phyloP scores from a whole-genome alignment of 1,284 basidiomycete species.

The Irpex lacteus region DNA sequence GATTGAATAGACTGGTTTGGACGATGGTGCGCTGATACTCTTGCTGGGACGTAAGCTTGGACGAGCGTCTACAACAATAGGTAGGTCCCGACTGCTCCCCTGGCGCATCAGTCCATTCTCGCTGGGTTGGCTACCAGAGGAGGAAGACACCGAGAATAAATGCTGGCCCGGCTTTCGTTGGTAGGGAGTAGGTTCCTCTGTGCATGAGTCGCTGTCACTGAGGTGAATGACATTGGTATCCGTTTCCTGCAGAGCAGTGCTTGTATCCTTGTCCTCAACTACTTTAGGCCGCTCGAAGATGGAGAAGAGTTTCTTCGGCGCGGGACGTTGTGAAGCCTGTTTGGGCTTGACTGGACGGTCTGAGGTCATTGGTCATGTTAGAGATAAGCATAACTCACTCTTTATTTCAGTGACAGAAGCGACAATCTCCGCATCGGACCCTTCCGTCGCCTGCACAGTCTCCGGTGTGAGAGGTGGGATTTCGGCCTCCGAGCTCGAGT shows the following conservation, averaged over 20 bases:
- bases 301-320: slow-evolving; percentile 12
- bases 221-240: slow-evolving; percentile 3
- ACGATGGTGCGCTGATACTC: slow-evolving; percentile 14
- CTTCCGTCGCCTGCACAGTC: neutral
- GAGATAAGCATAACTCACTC: neutral
- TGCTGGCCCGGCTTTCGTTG: neutral
- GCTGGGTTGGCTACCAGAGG: neutral
- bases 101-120: neutral
- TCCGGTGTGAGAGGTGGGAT: slow-evolving; percentile 1
- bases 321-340: neutral
- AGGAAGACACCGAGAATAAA: neutral
- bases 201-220: neutral
- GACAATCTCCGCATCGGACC: neutral
- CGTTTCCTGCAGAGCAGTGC: neutral
- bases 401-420: neutral
- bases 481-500: neutral
- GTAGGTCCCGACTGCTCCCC: slow-evolving; percentile 20
- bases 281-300: slow-evolving; percentile 11
- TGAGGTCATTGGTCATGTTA: neutral
- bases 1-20: slow-evolving; percentile 30
- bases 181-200: neutral
- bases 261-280: neutral
- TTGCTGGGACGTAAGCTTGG: slow-evolving; percentile 8
- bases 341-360: neutral
- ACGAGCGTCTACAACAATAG: slow-evolving; percentile 21